These are phyloP conservation scores for Starmerella floris DNA, from an alignment of 805 yeast genomes.

Conservation along the genomic window DNA sequence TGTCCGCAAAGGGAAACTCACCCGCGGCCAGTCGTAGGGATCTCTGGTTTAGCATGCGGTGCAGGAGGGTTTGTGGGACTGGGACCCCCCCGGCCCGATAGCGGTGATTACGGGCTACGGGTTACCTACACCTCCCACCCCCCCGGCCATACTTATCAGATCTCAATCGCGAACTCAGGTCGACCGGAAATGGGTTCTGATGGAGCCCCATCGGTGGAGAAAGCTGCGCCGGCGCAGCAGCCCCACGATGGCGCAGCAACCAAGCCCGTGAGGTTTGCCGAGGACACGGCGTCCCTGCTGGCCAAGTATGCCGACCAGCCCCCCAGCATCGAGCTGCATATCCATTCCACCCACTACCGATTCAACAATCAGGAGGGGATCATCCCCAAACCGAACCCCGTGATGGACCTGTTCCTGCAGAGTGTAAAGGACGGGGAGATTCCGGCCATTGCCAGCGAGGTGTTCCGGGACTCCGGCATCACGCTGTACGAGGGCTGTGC, in stretches of 20 bases:
- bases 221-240: not conserved
- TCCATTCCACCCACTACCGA: slow-evolving; percentile 79
- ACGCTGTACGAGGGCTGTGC: slow-evolving; percentile 82
- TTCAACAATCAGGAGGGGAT: slow-evolving; percentile 85
- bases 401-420: slow-evolving; percentile 60
- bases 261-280: slow-evolving; percentile 31
- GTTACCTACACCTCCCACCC: too few relatives aligned
- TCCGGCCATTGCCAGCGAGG: slow-evolving; percentile 81
- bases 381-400: slow-evolving; percentile 65
- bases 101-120: too few relatives aligned
- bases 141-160: too few relatives aligned
- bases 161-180: too few relatives aligned
- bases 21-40: too few relatives aligned
- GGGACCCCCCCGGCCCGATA: too few relatives aligned
- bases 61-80: too few relatives aligned
- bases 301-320: slow-evolving; percentile 64
- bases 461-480: slow-evolving; percentile 73
- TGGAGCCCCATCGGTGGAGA: too few relatives aligned
- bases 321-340: slow-evolving; percentile 77
- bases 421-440: slow-evolving; percentile 70
- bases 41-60: too few relatives aligned
- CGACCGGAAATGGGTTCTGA: too few relatives aligned
- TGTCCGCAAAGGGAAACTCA: too few relatives aligned
- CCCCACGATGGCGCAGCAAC: not conserved
- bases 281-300: slow-evolving; percentile 58